phyloP scores from a whole-genome alignment of 2,329 filamentous ascomycete genomes.

The Phialemoniopsis sp. region DNA sequence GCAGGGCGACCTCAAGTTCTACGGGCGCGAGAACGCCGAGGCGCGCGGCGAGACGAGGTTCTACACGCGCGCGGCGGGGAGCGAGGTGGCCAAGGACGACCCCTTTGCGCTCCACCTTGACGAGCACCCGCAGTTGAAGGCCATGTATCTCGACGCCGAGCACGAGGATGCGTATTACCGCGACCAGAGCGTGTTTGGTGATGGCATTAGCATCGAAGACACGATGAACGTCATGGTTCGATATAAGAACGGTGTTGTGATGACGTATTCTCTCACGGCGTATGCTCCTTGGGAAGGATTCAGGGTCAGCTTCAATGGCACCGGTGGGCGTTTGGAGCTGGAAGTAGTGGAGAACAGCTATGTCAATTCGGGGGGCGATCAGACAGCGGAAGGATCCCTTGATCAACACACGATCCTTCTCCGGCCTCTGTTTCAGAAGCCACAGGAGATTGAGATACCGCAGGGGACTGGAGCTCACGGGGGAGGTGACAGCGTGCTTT shows the following conservation, averaged over 20 bases:
- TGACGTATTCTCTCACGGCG: slow-evolving; percentile 56
- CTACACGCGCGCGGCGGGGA: slow-evolving; percentile 45
- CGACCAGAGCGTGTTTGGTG: slow-evolving; percentile 59
- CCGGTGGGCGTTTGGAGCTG: slow-evolving; percentile 52
- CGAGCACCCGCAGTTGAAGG: slow-evolving; percentile 47
- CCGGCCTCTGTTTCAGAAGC: slow-evolving; percentile 52
- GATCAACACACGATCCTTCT: slow-evolving; percentile 45
- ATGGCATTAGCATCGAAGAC: slow-evolving; percentile 62
- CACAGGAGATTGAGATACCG: slow-evolving; percentile 47
- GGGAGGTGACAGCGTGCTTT: slow-evolving; percentile 52
- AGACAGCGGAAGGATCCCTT: slow-evolving; percentile 47
- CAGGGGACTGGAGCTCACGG: slow-evolving; percentile 53
- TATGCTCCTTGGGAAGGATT: slow-evolving; percentile 62
- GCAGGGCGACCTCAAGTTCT: slow-evolving; percentile 55
- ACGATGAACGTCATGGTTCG: slow-evolving; percentile 58
- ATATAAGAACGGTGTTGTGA: slow-evolving; percentile 50
- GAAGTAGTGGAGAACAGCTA: slow-evolving; percentile 61
- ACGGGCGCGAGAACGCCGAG: slow-evolving; percentile 59
- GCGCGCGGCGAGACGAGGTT: slow-evolving; percentile 44
- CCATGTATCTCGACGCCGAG: slow-evolving; percentile 58
- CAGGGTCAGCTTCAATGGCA: slow-evolving; percentile 54
- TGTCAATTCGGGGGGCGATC: slow-evolving; percentile 56
- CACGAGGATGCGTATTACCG: slow-evolving; percentile 59
- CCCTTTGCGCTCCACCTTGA: slow-evolving; percentile 57
- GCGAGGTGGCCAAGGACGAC: slow-evolving; percentile 44